phyloP scores from a whole-genome alignment of 176 grass and related monocot genomes.

The Zoysia pacifica region DNA sequence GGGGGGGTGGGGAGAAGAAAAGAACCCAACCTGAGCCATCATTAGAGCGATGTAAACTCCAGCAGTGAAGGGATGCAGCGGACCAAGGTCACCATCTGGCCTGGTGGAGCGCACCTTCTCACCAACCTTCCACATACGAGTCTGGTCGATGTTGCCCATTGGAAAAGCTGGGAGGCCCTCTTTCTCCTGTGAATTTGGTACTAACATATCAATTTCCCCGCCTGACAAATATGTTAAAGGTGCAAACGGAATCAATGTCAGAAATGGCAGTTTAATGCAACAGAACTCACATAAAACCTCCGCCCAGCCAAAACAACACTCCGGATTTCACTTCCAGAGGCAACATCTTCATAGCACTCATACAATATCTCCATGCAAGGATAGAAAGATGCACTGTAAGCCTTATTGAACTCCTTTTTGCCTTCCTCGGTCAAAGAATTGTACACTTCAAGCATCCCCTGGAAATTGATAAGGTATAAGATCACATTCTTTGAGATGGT shows the following conservation, averaged over 20 bases:
- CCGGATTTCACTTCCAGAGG: conserved; percentile 74
- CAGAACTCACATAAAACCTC: conserved; percentile 62
- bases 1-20: background rate
- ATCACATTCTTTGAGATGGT: background rate
- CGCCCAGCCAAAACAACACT: conserved; percentile 81
- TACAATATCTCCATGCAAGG: conserved; percentile 84
- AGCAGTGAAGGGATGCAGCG: conserved; percentile 76
- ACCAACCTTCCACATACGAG: conserved; percentile 84
- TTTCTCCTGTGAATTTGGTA: conserved; percentile 55
- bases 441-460: conserved; percentile 85
- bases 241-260: conserved; percentile 31
- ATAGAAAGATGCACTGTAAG: conserved; percentile 75
- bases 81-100: conserved; percentile 64
- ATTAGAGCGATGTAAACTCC: conserved; percentile 78
- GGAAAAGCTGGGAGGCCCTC: conserved; percentile 86
- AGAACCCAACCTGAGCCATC: conserved; percentile 76
- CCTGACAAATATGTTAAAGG: background rate
- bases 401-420: conserved; percentile 68
- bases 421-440: conserved; percentile 67
- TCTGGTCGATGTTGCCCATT: conserved; percentile 81
- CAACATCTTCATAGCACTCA: conserved; percentile 81
- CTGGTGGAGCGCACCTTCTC: conserved; percentile 67
- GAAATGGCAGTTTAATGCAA: background rate
- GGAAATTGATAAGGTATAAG: background rate
- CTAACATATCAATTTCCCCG: conserved; percentile 37